Evolutionary conservation across 2,329 filamentous ascomycete species (phyloP).

Genomic region (Apiospora koreana): DNA sequence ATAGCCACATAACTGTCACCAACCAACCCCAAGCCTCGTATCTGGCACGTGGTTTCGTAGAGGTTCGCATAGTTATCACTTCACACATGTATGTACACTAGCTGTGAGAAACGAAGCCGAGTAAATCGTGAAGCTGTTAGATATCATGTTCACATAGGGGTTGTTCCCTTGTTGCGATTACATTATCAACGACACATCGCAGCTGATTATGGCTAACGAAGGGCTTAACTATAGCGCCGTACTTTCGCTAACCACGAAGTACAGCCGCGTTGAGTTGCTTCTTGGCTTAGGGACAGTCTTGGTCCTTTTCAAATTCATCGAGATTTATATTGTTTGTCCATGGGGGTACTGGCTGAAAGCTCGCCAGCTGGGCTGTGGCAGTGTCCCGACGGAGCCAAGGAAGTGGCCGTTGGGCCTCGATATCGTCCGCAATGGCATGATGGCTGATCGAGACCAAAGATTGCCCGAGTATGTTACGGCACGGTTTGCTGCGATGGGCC

Average conservation of each 20-base stretch:
- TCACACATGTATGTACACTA: neutral
- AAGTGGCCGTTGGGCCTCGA: constrained; percentile 1
- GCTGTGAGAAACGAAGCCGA: too few relatives aligned
- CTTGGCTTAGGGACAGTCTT: neutral
- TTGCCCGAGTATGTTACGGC: neutral
- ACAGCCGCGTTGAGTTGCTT: neutral
- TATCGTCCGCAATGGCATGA: neutral
- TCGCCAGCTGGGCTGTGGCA: neutral
- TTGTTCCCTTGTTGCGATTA: neutral
- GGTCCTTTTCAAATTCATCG: neutral
- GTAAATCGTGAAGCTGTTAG: neutral
- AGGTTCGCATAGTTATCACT: too few relatives aligned
- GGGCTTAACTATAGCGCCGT: neutral
- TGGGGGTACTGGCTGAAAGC: neutral
- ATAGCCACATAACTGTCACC: neutral
- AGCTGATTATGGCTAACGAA: neutral
- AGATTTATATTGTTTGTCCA: neutral
- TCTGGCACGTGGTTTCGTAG: neutral
- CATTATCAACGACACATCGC: neutral
- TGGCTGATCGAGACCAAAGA: constrained; percentile 1
- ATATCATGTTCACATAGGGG: neutral
- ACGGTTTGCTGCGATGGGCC: neutral
- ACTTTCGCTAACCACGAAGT: neutral
- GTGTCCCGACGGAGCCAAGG: neutral
- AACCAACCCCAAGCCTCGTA: neutral